Base-by-base conservation (phyloP, 202 grass and related monocot species). In the Elaeis oleifera region DNA sequence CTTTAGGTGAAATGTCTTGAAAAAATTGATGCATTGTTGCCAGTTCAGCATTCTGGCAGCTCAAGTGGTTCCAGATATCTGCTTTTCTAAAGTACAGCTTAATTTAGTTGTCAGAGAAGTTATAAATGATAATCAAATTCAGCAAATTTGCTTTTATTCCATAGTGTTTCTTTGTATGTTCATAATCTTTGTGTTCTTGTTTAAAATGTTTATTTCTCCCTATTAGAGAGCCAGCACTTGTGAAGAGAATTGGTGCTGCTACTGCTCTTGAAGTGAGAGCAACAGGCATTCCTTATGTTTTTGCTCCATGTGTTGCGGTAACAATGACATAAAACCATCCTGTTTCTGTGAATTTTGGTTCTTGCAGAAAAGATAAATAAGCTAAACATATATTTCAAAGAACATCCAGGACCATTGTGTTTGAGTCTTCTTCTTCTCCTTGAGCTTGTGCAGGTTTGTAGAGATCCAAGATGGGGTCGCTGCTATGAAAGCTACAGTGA, bases 401-500 rank as follows among this genome's bases (percentile, higher is more conserved):
- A 5, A 14, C 36, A 13, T 44, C 36, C 2, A 11, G 36, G 36
- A 44, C 36, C 36, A 44, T 14, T 44, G 9, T 14, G 11, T 44
- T 9, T 44, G 9, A 44, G 36, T 58, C 23, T 22, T 69, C 36
- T 49, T 60, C 18, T 23, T 19, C 18, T 63, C 50, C 57, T 54
- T 59, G 60, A 58, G 63, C 2, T 64, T 68, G 29, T 58, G 23
- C 52, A 90, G 87, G 87, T 96, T 36, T 96, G 91, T 71, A 79
- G 87, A 68, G 87, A 96, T 60, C 91, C 91, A 18, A 55, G 91
- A 53, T 96, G 91, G 87, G 84, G 91, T 0, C 76, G 91, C 31
- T 96, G 87, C 88, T 90, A 88, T 65, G 91, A 96, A 75, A 96
- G 91, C 77, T 90, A 81, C 76, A 74, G 91, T 18, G 91, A 96